phyloP scores from a whole-genome alignment of 768 basidiomycete species.

The Dictyophora rubrovolvata region DNA sequence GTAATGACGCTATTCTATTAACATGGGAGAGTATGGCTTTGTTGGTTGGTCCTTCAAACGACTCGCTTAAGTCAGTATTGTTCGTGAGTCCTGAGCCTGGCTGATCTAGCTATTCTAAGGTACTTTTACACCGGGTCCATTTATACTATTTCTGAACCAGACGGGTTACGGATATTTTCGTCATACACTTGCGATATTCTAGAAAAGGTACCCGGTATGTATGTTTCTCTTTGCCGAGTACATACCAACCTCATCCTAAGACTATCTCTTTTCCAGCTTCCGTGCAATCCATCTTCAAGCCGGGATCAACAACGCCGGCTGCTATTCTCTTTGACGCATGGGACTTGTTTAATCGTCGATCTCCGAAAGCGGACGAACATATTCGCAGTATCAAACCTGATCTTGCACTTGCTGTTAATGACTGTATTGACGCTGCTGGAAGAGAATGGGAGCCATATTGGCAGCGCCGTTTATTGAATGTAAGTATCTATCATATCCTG shows the following conservation, averaged over 20 bases:
- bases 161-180: constrained; percentile 79
- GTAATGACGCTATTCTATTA: constrained; percentile 86
- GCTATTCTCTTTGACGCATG: constrained; percentile 91
- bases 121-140: constrained; percentile 71
- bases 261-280: constrained; percentile 30
- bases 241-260: too few species aligned
- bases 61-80: constrained; percentile 62
- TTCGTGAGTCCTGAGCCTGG: background rate
- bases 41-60: constrained; percentile 88
- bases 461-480: constrained; percentile 81
- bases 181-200: constrained; percentile 78
- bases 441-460: constrained; percentile 85
- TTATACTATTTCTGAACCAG: constrained; percentile 75
- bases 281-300: constrained; percentile 74
- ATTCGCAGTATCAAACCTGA: constrained; percentile 84
- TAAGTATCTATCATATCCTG: constrained; percentile 23
- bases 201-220: constrained; percentile 84
- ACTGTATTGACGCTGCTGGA: constrained; percentile 89
- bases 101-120: constrained; percentile 30
- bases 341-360: constrained; percentile 73
- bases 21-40: constrained; percentile 71
- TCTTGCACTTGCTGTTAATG: constrained; percentile 76
- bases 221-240: background rate
- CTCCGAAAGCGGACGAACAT: constrained; percentile 88
- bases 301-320: constrained; percentile 85